These are phyloP conservation scores for Raffaelea deltoideospora DNA, from an alignment of 2,329 filamentous ascomycete genomes.

Conservation along the genomic window DNA sequence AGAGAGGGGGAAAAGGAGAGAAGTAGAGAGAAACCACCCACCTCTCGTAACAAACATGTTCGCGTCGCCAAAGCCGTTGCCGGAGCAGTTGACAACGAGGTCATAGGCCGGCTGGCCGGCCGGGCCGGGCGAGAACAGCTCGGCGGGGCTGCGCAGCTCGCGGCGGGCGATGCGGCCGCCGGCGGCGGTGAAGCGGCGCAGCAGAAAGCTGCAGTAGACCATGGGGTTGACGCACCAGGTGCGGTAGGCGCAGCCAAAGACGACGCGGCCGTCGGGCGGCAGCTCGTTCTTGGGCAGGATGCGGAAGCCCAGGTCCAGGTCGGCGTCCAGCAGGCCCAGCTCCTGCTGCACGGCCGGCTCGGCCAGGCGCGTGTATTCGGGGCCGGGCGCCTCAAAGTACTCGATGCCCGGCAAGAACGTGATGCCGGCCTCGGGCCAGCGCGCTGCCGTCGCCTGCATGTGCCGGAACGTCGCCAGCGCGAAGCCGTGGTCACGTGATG, in stretches of 20 bases:
- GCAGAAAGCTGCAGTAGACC: conserved; percentile 33
- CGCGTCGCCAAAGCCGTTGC: conserved; percentile 24
- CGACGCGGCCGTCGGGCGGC: conserved; percentile 24
- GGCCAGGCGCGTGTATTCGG: conserved; percentile 19
- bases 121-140: conserved; percentile 20
- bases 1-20: neutral
- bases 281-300: conserved; percentile 18
- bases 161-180: conserved; percentile 20
- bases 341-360: conserved; percentile 16
- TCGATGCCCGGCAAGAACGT: conserved; percentile 34
- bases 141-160: conserved; percentile 20
- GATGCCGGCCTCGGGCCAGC: conserved; percentile 26
- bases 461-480: conserved; percentile 25
- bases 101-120: conserved; percentile 11
- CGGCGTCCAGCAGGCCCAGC: conserved; percentile 14
- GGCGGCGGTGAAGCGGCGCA: conserved; percentile 23
- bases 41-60: conserved; percentile 28
- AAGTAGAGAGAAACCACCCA: no score
- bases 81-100: conserved; percentile 29
- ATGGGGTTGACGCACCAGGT: conserved; percentile 41
- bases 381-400: conserved; percentile 30
- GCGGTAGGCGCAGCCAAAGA: conserved; percentile 33
- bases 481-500: conserved; percentile 26
- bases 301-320: conserved; percentile 23
- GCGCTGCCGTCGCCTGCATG: conserved; percentile 20